Percentiles rank a stretch among this genome's conserved stretches.
Conservation (phyloP, 495 filamentous ascomycete species). For the Neurospora hispaniola region DNA sequence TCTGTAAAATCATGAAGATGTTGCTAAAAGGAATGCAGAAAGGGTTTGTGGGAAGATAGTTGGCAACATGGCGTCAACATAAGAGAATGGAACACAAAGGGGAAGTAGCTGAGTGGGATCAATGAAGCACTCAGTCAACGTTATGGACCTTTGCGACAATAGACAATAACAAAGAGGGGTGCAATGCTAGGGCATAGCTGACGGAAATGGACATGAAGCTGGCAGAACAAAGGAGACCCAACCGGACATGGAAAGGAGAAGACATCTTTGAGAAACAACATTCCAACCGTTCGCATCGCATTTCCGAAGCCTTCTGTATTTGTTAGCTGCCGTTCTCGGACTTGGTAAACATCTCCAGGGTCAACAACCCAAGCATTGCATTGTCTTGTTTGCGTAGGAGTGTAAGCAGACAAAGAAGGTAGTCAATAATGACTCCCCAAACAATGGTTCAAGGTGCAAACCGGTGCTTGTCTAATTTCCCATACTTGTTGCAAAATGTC, state of each 20-base stretch:
- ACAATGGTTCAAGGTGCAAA: background rate
- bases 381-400: background rate
- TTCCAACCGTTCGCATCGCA: background rate
- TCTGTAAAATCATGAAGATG: background rate
- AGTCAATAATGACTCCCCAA: background rate
- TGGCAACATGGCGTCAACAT: background rate
- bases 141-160: background rate
- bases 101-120: background rate
- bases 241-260: background rate
- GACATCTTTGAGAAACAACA: background rate
- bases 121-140: background rate
- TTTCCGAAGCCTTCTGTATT: background rate
- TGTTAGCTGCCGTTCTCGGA: background rate
- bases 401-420: background rate
- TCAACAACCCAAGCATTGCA: background rate
- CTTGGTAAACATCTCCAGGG: background rate
- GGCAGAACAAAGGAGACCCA: background rate
- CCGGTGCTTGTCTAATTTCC: background rate
- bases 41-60: background rate
- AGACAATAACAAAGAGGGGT: background rate
- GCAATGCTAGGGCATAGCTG: background rate
- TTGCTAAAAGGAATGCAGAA: background rate
- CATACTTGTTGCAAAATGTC: background rate
- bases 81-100: background rate
- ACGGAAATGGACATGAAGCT: background rate